These are phyloP conservation scores for Trametes cinnabarina DNA, from an alignment of 768 basidiomycete species.

Conservation along the genomic window DNA sequence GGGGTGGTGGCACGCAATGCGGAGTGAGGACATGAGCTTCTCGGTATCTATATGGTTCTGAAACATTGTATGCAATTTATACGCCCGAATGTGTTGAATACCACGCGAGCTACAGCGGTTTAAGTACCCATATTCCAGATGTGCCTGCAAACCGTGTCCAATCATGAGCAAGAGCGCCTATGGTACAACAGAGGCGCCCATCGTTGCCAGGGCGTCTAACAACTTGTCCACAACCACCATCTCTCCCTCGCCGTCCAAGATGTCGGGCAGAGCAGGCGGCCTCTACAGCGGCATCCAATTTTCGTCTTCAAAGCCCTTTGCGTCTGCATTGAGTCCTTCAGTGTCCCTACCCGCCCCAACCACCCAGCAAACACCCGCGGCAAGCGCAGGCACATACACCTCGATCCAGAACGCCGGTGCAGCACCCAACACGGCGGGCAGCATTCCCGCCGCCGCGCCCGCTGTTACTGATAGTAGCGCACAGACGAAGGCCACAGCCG, in stretches of 20 bases:
- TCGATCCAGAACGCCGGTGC: conserved; percentile 9
- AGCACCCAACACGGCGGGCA: conserved; percentile 17
- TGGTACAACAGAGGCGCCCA: background rate
- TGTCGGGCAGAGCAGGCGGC: conserved; percentile 79
- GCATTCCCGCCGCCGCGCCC: background rate
- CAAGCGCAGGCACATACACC: conserved; percentile 29
- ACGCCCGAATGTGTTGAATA: too few species aligned
- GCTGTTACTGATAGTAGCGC: conserved; percentile 31
- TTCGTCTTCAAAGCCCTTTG: conserved; percentile 62
- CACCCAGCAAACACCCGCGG: conserved; percentile 28
- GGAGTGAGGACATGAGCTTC: conserved; percentile 76
- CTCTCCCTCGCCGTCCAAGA: conserved; percentile 34
- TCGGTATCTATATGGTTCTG: conserved; percentile 93
- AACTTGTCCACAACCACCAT: background rate
- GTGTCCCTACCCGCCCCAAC: conserved; percentile 20
- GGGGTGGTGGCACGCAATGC: conserved; percentile 94
- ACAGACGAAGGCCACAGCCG: conserved; percentile 51
- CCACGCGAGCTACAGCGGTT: too few species aligned
- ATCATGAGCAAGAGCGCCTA: too few species aligned
- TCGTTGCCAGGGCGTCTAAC: background rate
- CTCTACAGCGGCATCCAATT: conserved; percentile 87
- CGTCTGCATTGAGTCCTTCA: conserved; percentile 31
- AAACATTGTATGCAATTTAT: conserved; percentile 5
- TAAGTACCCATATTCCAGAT: too few species aligned
- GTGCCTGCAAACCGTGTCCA: too few species aligned